Conservation (phyloP, 2,329 filamentous ascomycete genomes). For the Botryosphaeria dothidea region DNA sequence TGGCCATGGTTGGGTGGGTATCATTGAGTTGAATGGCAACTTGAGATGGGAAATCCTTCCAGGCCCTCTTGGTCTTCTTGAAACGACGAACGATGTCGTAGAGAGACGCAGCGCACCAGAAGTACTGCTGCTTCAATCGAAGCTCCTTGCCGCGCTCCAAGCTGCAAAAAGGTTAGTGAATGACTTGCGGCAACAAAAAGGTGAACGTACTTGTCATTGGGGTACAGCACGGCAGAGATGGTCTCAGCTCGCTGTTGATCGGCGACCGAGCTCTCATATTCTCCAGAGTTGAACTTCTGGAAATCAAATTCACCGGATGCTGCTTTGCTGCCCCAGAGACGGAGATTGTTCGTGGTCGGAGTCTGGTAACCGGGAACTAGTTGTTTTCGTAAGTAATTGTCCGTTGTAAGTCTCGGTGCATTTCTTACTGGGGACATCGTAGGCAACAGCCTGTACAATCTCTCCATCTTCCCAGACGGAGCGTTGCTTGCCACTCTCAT, state of each 20-base stretch:
- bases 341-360: conserved; percentile 89
- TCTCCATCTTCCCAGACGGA: conserved; percentile 90
- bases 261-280: conserved; percentile 97
- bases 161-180: conserved; percentile 25
- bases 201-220: conserved; percentile 73
- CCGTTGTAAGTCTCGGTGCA: conserved; percentile 4
- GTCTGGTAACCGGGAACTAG: conserved; percentile 87
- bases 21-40: conserved; percentile 98
- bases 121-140: conserved; percentile 98
- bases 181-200: neutral
- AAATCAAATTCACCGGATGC: conserved; percentile 98
- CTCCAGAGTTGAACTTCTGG: conserved; percentile 97
- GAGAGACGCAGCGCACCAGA: conserved; percentile 97
- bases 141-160: conserved; percentile 95
- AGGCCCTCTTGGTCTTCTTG: conserved; percentile 92
- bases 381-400: no score
- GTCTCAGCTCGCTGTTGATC: conserved; percentile 99
- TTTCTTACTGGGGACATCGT: conserved; percentile 66
- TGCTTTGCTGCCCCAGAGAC: conserved; percentile 96
- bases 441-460: conserved; percentile 87
- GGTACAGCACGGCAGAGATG: conserved; percentile 95
- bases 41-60: conserved; percentile 90
- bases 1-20: conserved; percentile 92
- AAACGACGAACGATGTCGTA: conserved; percentile 96
- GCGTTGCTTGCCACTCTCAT: conserved; percentile 73